Percentiles rank a stretch among this genome's conserved stretches.
Evolutionary conservation across 768 basidiomycete species (phyloP).

Genomic region (Tephrocybe sp.): DNA sequence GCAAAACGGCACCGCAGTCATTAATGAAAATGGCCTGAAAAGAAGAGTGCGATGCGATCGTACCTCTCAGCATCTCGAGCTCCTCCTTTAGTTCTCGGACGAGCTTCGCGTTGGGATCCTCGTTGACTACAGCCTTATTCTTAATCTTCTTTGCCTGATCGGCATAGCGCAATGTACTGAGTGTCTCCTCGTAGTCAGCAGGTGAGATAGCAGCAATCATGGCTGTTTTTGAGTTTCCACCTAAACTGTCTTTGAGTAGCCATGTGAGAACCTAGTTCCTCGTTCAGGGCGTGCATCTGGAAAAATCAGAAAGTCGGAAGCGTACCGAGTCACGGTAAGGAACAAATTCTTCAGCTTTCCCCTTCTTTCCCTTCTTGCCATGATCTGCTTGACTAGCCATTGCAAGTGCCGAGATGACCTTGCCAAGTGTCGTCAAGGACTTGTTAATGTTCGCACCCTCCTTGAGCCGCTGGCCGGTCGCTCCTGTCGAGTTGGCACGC

Average conservation of each 20-base stretch:
- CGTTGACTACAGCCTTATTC: conserved; percentile 99
- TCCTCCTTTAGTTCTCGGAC: conserved; percentile 99
- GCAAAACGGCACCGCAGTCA: conserved; percentile 13
- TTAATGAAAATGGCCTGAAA: conserved; percentile 10
- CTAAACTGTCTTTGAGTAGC: conserved; percentile 96
- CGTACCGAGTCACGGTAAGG: conserved; percentile 96
- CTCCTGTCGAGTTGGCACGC: conserved; percentile 96
- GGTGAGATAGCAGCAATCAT: conserved; percentile 99
- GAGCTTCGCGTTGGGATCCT: conserved; percentile 99
- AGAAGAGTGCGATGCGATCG: conserved; percentile 30
- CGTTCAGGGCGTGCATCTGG: neutral
- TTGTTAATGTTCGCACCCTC: conserved; percentile 99
- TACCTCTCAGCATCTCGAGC: conserved; percentile 86
- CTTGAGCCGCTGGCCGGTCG: conserved; percentile 93
- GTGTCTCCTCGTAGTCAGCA: conserved; percentile 97
- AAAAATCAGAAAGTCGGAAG: conserved; percentile 13
- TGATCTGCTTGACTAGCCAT: conserved; percentile 60
- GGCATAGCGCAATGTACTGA: conserved; percentile 95
- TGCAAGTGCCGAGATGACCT: conserved; percentile 93
- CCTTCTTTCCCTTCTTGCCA: conserved; percentile 86
- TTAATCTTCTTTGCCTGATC: conserved; percentile 99
- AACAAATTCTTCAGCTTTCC: conserved; percentile 88
- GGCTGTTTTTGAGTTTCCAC: conserved; percentile 96
- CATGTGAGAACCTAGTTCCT: conserved; percentile 83
- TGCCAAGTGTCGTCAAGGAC: conserved; percentile 95